These are phyloP conservation scores for Septoria linicola DNA, from an alignment of 2,329 filamentous ascomycete species.

Conservation along the genomic window DNA sequence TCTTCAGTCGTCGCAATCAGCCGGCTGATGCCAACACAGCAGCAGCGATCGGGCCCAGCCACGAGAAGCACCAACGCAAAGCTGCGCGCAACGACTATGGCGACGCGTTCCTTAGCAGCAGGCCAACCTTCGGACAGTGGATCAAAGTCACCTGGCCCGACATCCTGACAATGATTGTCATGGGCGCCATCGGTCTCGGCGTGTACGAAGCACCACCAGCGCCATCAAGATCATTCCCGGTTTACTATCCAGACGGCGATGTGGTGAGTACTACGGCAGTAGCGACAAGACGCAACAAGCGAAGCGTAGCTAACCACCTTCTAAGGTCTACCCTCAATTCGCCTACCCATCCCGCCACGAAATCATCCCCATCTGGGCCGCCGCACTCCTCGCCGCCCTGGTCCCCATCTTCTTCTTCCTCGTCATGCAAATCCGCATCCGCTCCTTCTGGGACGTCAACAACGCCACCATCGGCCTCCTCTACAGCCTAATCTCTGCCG, in stretches of 20 bases:
- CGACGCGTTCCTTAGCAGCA: constrained; percentile 27
- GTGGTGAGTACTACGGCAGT: constrained; percentile 7
- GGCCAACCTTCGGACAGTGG: constrained; percentile 68
- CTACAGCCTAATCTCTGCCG: constrained; percentile 67
- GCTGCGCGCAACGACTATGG: constrained; percentile 7
- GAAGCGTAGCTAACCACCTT: neutral
- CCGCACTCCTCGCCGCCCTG: constrained; percentile 63
- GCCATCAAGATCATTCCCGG: constrained; percentile 5
- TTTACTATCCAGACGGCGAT: constrained; percentile 5
- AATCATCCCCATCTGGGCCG: constrained; percentile 69
- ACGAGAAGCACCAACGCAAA: constrained; percentile 2
- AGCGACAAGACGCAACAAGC: neutral
- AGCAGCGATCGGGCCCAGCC: constrained; percentile 26
- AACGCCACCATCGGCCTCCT: constrained; percentile 68
- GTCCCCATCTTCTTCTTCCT: constrained; percentile 66
- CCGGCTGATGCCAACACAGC: constrained; percentile 40
- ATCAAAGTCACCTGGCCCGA: constrained; percentile 66
- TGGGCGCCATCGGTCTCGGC: constrained; percentile 10
- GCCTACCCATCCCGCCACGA: constrained; percentile 63
- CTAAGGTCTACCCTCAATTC: constrained; percentile 7
- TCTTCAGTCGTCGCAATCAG: constrained; percentile 41
- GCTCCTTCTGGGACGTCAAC: constrained; percentile 57
- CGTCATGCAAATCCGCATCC: constrained; percentile 53
- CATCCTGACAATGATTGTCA: constrained; percentile 60
- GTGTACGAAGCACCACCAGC: constrained; percentile 13